Base-by-base conservation (phyloP, 2,329 filamentous ascomycete genomes). In the Pyricularia sp. region DNA sequence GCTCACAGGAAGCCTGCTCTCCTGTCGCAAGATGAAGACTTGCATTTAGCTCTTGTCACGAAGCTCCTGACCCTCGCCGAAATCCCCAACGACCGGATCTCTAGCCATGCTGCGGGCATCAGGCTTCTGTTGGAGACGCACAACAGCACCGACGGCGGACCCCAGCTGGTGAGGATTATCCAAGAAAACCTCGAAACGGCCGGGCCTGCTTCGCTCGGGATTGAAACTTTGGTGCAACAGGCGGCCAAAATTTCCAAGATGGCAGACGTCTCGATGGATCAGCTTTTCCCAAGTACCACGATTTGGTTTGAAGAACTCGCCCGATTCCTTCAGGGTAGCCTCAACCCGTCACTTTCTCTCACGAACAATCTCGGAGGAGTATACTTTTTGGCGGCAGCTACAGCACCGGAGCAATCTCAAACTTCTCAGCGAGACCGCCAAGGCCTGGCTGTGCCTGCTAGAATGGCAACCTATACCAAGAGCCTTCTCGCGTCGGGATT, bases 351-450 rank as follows among this genome's bases (percentile, higher is more conserved):
- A 0, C 75, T 96, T 3, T 85, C 90, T 0, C 83, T 96, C 4
- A 90, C 88, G 2, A 93, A 87, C 71, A 82, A 81, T 28, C 78
- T 96, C 7, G 86, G 84, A 0, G 91, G 91, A 3, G 84, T 85
- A 0, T 83, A 89, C 6, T 86, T 88, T 68, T 76, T 96, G 3
- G 79, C 72, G 0, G 64, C 71, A 30, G 68, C 66, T 13, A 59
- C 35, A 2, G 28, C 55, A 60, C 67, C 68, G n/a, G n/a, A 65
- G 53, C 22, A 62, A 2, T 65, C 57, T 1, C 13, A 70, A 7
- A 67, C 68, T 65, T 70, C 70, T 60, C 75, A 77, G 35, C 80
- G 88, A 59, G 92, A 96, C 72, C 78, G 82, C 4, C 83, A 84
- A 68, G 89, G 89, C 0, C 84, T 87, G 35, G 91, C 91, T 1